Conservation (phyloP, 2,329 filamentous ascomycete species). For the Cryoendolithus antarcticus region DNA sequence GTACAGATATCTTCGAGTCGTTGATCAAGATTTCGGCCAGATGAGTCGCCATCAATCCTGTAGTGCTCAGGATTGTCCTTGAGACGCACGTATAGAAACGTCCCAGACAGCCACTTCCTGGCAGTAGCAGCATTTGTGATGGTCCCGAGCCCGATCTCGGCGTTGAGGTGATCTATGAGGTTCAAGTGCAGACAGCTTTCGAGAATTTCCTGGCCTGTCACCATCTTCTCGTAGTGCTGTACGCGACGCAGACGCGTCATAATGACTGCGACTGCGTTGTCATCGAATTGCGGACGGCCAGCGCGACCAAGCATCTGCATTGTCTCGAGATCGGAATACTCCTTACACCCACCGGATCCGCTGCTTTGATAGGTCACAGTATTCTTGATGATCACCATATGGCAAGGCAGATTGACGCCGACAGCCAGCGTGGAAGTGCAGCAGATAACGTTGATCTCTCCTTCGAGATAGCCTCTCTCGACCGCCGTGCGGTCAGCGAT, state of each 20-base stretch:
- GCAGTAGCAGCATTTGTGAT: constrained; percentile 54
- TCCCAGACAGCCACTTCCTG: constrained; percentile 61
- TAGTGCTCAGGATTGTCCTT: constrained; percentile 60
- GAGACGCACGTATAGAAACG: constrained; percentile 66
- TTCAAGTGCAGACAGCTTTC: constrained; percentile 73
- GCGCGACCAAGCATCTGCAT: constrained; percentile 87
- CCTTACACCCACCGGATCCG: constrained; percentile 30
- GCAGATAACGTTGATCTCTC: constrained; percentile 69
- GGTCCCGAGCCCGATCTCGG: constrained; percentile 66
- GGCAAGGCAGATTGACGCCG: constrained; percentile 72
- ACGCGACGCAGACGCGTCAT: constrained; percentile 57
- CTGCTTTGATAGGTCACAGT: constrained; percentile 53
- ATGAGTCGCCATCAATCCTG: constrained; percentile 44
- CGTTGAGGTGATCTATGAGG: constrained; percentile 72
- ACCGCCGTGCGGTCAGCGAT: constrained; percentile 50
- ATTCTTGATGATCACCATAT: constrained; percentile 72
- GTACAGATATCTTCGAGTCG: constrained; percentile 59
- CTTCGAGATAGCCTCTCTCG: constrained; percentile 57
- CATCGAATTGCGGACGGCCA: constrained; percentile 71
- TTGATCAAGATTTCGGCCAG: constrained; percentile 44
- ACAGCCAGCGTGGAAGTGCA: constrained; percentile 78
- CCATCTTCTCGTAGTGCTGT: constrained; percentile 57
- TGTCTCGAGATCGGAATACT: constrained; percentile 71
- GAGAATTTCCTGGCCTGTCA: constrained; percentile 58
- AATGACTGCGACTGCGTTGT: constrained; percentile 63